phyloP scores from a whole-genome alignment of 352 stramenopile genomes.

The Phytophthora foliorum region DNA sequence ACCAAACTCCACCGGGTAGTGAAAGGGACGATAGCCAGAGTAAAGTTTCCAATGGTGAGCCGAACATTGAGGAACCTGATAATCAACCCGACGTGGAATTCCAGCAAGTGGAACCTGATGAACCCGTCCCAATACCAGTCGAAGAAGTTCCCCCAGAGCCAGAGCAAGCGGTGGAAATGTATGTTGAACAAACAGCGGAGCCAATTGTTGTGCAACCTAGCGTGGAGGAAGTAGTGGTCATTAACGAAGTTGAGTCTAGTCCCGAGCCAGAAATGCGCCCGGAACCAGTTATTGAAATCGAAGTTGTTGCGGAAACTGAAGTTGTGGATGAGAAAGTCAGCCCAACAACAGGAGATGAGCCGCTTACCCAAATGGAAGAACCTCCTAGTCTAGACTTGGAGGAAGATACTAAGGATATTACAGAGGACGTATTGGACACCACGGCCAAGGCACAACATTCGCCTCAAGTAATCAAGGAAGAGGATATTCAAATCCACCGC shows the following conservation, averaged over 20 bases:
- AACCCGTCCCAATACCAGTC: not conserved
- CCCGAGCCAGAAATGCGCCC: not conserved
- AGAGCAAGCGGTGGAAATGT: slow-evolving; percentile 2
- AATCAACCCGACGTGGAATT: not conserved
- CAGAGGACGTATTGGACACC: slow-evolving; percentile 4
- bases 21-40: slow-evolving; percentile 7
- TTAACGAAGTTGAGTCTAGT: not conserved
- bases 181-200: slow-evolving; percentile 10
- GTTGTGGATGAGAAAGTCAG: not conserved
- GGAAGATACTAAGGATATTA: not conserved
- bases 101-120: slow-evolving; percentile 11
- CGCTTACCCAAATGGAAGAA: slow-evolving; percentile 5
- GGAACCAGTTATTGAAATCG: slow-evolving; percentile 5
- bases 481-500: slow-evolving; percentile 31
- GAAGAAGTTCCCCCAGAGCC: slow-evolving; percentile 6
- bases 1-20: slow-evolving; percentile 9
- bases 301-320: slow-evolving; percentile 10
- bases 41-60: not conserved
- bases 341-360: not conserved
- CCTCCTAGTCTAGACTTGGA: not conserved
- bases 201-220: not conserved
- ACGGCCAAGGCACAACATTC: slow-evolving; percentile 1
- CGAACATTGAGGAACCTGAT: slow-evolving; percentile 9
- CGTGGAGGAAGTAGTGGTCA: slow-evolving; percentile 1
- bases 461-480: slow-evolving; percentile 22